These are phyloP conservation scores for Apiotrichum montevideense DNA, from an alignment of 1,284 basidiomycete species.

Conservation along the genomic window DNA sequence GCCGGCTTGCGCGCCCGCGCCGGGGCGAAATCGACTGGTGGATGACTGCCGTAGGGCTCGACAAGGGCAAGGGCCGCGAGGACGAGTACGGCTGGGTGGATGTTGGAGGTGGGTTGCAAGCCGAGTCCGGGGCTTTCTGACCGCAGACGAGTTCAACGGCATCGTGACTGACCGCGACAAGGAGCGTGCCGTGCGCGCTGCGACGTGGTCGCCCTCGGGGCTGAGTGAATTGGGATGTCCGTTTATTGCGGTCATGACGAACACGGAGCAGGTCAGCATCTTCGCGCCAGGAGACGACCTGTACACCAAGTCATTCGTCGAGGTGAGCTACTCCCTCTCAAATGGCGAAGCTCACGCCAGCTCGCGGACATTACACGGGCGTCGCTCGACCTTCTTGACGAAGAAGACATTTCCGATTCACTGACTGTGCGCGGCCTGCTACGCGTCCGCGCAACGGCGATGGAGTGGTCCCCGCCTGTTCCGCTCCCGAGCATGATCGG, in stretches of 20 bases:
- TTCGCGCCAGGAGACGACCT: constrained; percentile 32
- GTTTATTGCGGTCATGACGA: constrained; percentile 28
- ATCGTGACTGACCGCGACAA: constrained; percentile 23
- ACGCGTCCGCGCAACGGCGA: constrained; percentile 22
- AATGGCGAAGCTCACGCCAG: too few species aligned
- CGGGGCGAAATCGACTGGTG: constrained; percentile 34
- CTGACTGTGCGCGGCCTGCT: constrained; percentile 18
- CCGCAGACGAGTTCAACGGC: constrained; percentile 25
- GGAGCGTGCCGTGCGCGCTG: constrained; percentile 21
- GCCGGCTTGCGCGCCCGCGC: constrained; percentile 16
- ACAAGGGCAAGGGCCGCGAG: constrained; percentile 13
- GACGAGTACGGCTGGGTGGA: constrained; percentile 11
- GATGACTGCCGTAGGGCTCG: constrained; percentile 22
- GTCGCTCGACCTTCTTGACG: too few species aligned
- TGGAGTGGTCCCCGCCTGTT: constrained; percentile 30
- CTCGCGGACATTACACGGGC: too few species aligned
- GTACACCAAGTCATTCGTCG: constrained; percentile 26
- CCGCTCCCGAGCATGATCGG: constrained; percentile 19
- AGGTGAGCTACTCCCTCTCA: constrained; percentile 17
- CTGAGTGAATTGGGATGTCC: constrained; percentile 21
- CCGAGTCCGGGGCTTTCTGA: neutral
- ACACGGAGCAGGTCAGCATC: constrained; percentile 27
- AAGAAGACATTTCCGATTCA: too few species aligned
- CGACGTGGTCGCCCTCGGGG: constrained; percentile 40
- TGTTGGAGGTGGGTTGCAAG: constrained; percentile 10